phyloP scores from a whole-genome alignment of 768 basidiomycete species.

The Mycena metata region DNA sequence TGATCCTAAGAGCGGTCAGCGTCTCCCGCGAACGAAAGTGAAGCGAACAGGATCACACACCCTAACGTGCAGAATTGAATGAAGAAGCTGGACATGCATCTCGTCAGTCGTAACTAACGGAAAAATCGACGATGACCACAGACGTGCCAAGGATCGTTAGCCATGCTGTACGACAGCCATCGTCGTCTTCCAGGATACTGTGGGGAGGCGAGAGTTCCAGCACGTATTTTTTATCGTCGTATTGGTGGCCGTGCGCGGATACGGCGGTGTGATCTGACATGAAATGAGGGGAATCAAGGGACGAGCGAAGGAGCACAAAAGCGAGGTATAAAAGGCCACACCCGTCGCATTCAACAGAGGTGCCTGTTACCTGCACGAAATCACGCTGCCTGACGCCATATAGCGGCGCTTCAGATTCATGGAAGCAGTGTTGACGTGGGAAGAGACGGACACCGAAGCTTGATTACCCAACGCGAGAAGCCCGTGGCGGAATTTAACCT shows the following conservation, averaged over 20 bases:
- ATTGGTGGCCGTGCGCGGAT: slow-evolving; percentile 6
- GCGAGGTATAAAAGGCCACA: slow-evolving; percentile 14
- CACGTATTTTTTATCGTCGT: slow-evolving; percentile 26
- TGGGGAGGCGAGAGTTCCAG: slow-evolving; percentile 17
- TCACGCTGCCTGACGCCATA: slow-evolving; percentile 31
- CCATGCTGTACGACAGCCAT: slow-evolving; percentile 18
- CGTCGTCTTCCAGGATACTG: neutral
- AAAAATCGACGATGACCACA: neutral
- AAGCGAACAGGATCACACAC: neutral
- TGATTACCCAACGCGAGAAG: slow-evolving; percentile 22
- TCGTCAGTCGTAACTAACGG: neutral
- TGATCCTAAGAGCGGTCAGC: slow-evolving; percentile 19
- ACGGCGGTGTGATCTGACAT: slow-evolving; percentile 31
- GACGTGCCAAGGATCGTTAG: slow-evolving; percentile 34
- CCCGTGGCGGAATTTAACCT: slow-evolving; percentile 27
- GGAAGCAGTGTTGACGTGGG: slow-evolving; percentile 33
- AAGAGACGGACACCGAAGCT: slow-evolving; percentile 26
- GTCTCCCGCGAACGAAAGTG: neutral
- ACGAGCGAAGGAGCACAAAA: neutral
- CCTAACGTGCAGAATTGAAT: slow-evolving; percentile 35
- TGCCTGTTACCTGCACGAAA: slow-evolving; percentile 15
- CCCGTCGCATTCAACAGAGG: slow-evolving; percentile 10
- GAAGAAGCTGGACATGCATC: slow-evolving; percentile 17
- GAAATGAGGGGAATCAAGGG: neutral
- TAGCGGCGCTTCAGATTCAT: slow-evolving; percentile 23